Conservation (phyloP, 371 early-diverging fungal genomes). For the Mucor racemosus region DNA sequence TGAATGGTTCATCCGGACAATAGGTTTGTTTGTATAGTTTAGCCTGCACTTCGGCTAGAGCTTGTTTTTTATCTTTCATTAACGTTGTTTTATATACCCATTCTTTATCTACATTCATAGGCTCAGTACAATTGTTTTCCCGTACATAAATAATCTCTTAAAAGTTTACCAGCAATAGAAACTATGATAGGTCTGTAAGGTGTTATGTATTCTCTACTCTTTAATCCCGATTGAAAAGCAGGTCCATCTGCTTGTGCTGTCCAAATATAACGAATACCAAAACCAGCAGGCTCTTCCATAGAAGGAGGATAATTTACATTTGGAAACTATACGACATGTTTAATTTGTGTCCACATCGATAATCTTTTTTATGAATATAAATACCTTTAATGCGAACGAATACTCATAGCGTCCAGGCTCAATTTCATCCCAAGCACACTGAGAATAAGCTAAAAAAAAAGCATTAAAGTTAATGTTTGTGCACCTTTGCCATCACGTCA, state of each 20-base stretch:
- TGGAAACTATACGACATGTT: slow-evolving; percentile 31
- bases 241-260: slow-evolving; percentile 58
- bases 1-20: slow-evolving; percentile 47
- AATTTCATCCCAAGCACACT: slow-evolving; percentile 56
- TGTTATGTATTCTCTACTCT: slow-evolving; percentile 45
- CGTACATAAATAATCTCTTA: background rate
- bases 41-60: slow-evolving; percentile 44
- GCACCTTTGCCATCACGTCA: background rate
- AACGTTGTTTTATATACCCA: slow-evolving; percentile 50
- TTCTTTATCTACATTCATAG: slow-evolving; percentile 26
- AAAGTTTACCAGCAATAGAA: slow-evolving; percentile 28
- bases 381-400: slow-evolving; percentile 61
- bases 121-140: background rate
- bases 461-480: background rate
- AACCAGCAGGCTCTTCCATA: slow-evolving; percentile 43
- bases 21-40: slow-evolving; percentile 44
- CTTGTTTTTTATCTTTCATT: slow-evolving; percentile 45
- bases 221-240: slow-evolving; percentile 39
- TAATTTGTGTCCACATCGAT: background rate
- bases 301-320: slow-evolving; percentile 51
- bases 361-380: background rate
- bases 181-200: slow-evolving; percentile 47
- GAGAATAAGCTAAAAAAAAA: slow-evolving; percentile 38
- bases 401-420: slow-evolving; percentile 49
- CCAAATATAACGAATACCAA: slow-evolving; percentile 52